Base-by-base conservation (phyloP, 805 yeast genomes). In the Kazachstania viticola region DNA sequence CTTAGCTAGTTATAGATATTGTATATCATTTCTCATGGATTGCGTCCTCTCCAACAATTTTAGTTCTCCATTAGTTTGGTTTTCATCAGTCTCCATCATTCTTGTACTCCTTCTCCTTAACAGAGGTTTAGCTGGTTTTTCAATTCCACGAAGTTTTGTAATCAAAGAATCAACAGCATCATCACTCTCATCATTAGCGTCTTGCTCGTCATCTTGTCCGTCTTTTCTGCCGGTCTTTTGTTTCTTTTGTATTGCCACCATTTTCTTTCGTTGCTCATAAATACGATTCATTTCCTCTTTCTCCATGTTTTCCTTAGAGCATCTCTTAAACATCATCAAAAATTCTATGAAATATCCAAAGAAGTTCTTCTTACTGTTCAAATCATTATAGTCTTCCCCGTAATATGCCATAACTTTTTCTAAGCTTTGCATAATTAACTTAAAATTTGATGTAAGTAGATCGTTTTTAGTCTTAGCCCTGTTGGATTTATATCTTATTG, bases 231-330 rank as follows among this genome's bases (percentile, higher is more conserved):
- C n/a, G 15, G 9, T 17, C 7, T 7, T 8, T n/a, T 23, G 7
- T 23, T 23, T 19, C 17, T 17, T 33, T 21, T 34, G 40, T 21
- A 34, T 28, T 25, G 48, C 49, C 27, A 77, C 51, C 40, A 73
- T 48, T 42, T 61, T 67, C 61, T 75, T 73, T 34, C 87, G 59
- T 40, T 70, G 75, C 44, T 76, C 78, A 43, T 74, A 76, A 4
- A 77, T 61, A 29, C 74, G 62, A 27, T 72, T 65, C 42, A 78
- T 80, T 44, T 78, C 87, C 50, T 80, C 93, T 21, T 69, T 62
- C 36, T 71, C 69, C 14, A 74, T 50, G 45, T 80, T 80, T 35
- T 79, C 87, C 15, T 58, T 56, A 34, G 78, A 79, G 5, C 73
- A 83, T 35, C 66, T 69, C 48, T 69, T 75, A 52, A 73, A 79